A percentile compares a stretch with the other conserved stretches of the same genome.
phyloP scores from a whole-genome alignment of 2,329 filamentous ascomycete genomes.

The Tolypocladium paradoxum region DNA sequence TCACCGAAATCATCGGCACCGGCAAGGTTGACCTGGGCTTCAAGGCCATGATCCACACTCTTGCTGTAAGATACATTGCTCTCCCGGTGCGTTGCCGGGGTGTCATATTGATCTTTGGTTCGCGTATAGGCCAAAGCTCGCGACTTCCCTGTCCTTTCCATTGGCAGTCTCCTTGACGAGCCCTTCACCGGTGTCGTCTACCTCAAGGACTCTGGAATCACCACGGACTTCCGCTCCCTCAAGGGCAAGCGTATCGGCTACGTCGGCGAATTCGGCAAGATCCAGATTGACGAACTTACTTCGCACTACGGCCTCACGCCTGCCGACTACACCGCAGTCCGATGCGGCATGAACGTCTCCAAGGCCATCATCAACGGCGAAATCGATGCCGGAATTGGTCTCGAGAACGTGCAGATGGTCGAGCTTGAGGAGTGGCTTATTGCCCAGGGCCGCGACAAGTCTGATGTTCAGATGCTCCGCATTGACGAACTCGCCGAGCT shows the following conservation, averaged over 20 bases:
- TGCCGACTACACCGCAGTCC: conserved; percentile 62
- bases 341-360: conserved; percentile 73
- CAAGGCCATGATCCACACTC: conserved; percentile 77
- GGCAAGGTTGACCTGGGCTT: conserved; percentile 69
- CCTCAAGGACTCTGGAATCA: conserved; percentile 64
- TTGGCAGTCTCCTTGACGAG: conserved; percentile 67
- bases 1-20: conserved; percentile 70
- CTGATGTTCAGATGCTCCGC: conserved; percentile 68
- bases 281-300: conserved; percentile 73
- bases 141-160: conserved; percentile 59
- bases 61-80: conserved; percentile 41
- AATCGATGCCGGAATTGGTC: conserved; percentile 65
- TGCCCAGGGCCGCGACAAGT: conserved; percentile 47
- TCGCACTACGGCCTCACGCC: conserved; percentile 67
- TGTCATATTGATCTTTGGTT: too few relatives aligned
- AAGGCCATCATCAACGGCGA: conserved; percentile 63
- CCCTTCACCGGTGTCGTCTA: conserved; percentile 73
- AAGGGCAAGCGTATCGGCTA: conserved; percentile 71
- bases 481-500: conserved; percentile 72
- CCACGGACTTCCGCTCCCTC: conserved; percentile 61
- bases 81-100: not conserved
- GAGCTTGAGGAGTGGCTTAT: conserved; percentile 69
- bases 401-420: conserved; percentile 78
- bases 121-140: conserved; percentile 61
- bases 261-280: conserved; percentile 73